Conservation (phyloP, 257 asterid species). For the Mentha longifolia region DNA sequence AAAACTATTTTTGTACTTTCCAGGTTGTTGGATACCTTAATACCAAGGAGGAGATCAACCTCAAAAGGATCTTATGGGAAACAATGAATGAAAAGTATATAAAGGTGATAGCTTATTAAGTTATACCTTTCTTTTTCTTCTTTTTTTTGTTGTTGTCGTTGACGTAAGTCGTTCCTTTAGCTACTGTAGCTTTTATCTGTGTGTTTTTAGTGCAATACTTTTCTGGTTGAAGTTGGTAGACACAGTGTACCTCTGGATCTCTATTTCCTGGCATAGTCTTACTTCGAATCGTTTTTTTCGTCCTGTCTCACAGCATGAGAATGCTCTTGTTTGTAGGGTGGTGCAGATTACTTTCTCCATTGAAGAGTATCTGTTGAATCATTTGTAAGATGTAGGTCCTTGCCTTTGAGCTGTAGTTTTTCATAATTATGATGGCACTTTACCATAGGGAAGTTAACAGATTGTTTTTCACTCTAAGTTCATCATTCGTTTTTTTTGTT, state of each 20-base stretch:
- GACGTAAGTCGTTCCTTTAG: background rate
- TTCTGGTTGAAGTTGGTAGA: conserved; percentile 16
- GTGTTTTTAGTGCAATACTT: conserved; percentile 3
- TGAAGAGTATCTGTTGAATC: conserved; percentile 18
- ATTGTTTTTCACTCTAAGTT: background rate
- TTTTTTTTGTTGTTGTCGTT: conserved; percentile 2
- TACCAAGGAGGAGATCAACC: conserved; percentile 50
- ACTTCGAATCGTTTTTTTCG: background rate
- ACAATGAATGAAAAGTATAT: conserved; percentile 43
- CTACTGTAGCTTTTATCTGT: conserved; percentile 2
- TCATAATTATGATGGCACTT: conserved; percentile 2
- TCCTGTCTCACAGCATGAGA: conserved; percentile 13
- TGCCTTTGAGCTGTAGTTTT: conserved; percentile 18
- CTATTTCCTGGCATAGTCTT: conserved; percentile 14
- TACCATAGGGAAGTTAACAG: background rate
- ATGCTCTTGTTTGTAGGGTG: conserved; percentile 27
- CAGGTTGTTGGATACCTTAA: conserved; percentile 64
- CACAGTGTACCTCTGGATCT: conserved; percentile 7
- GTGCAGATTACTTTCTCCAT: conserved; percentile 20
- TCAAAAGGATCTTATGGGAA: conserved; percentile 68
- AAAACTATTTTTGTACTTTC: conserved; percentile 26
- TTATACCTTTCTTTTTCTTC: conserved; percentile 28
- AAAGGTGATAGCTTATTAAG: conserved; percentile 42
- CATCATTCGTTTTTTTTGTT: background rate
- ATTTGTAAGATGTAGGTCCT: conserved; percentile 22